Conservation (phyloP, 2,329 filamentous ascomycete species). For the Arthrinium puccinioides region DNA sequence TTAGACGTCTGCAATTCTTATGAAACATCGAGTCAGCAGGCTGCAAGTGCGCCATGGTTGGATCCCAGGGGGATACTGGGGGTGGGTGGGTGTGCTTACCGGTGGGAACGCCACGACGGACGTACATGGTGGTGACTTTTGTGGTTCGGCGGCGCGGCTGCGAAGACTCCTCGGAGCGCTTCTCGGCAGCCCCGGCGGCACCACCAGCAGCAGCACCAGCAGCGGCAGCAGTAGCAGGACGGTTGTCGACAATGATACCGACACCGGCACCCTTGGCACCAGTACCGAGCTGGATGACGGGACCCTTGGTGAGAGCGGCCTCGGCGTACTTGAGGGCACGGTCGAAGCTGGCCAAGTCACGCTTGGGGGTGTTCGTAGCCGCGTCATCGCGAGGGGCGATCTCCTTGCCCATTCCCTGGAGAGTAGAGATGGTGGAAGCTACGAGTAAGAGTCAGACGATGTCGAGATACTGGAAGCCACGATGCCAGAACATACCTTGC, state of each 20-base stretch:
- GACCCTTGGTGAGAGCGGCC: constrained; percentile 29
- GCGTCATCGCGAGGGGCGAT: constrained; percentile 32
- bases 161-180: constrained; percentile 15
- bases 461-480: background rate
- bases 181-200: constrained; percentile 6
- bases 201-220: constrained; percentile 10
- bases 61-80: background rate
- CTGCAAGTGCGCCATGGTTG: background rate
- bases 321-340: constrained; percentile 31
- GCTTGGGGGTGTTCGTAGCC: constrained; percentile 20
- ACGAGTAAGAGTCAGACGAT: constrained; percentile 8
- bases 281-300: constrained; percentile 31
- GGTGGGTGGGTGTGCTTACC: constrained; percentile 24
- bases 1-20: constrained; percentile 19
- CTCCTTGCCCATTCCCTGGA: constrained; percentile 42
- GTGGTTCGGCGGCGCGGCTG: constrained; percentile 27
- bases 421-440: constrained; percentile 33
- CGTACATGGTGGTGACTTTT: constrained; percentile 40
- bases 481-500: constrained; percentile 22
- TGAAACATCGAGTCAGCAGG: constrained; percentile 14
- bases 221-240: constrained; percentile 11
- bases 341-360: constrained; percentile 32
- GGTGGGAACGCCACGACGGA: constrained; percentile 33
- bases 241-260: constrained; percentile 31
- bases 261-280: constrained; percentile 30